phyloP scores from a whole-genome alignment of 345 rosid genomes.

The Gossypium turneri region DNA sequence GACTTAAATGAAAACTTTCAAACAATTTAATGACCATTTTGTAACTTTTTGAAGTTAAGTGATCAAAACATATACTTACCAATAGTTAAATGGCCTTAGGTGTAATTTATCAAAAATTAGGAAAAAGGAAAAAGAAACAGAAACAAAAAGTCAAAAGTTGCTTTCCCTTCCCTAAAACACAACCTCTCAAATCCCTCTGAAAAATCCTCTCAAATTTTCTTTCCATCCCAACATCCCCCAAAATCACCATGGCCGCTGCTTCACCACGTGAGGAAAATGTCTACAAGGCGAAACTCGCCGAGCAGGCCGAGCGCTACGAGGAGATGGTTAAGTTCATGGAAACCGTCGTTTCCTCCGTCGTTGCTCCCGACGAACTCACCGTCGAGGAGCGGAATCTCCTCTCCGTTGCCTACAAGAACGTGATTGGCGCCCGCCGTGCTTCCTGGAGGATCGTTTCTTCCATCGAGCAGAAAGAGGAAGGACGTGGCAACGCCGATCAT shows the following conservation, averaged over 20 bases:
- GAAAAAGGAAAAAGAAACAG: too few relatives aligned
- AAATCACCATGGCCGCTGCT: background rate
- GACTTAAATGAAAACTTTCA: too few relatives aligned
- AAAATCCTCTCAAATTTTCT: background rate
- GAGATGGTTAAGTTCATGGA: conserved; percentile 7
- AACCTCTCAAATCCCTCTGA: background rate
- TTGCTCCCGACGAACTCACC: background rate
- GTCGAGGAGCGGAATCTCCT: background rate
- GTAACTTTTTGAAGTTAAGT: too few relatives aligned
- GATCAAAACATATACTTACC: too few relatives aligned
- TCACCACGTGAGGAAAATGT: background rate
- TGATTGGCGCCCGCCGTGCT: conserved; percentile 6
- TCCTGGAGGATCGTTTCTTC: conserved; percentile 4
- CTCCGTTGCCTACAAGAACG: conserved; percentile 1
- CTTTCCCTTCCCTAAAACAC: background rate
- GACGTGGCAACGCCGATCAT: background rate
- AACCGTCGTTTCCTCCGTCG: background rate
- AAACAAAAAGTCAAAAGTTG: background rate
- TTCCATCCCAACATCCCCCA: background rate
- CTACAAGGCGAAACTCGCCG: conserved; percentile 5
- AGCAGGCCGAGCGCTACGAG: conserved; percentile 9
- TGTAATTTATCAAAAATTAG: too few relatives aligned
- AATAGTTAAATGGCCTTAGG: too few relatives aligned
- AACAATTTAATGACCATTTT: too few relatives aligned
- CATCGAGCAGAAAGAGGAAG: conserved; percentile 5